Evolutionary conservation across 352 stramenopile species (phyloP), one percentile per base, ranked within the genome.

Genomic region (Phytophthora brassicae): DNA sequence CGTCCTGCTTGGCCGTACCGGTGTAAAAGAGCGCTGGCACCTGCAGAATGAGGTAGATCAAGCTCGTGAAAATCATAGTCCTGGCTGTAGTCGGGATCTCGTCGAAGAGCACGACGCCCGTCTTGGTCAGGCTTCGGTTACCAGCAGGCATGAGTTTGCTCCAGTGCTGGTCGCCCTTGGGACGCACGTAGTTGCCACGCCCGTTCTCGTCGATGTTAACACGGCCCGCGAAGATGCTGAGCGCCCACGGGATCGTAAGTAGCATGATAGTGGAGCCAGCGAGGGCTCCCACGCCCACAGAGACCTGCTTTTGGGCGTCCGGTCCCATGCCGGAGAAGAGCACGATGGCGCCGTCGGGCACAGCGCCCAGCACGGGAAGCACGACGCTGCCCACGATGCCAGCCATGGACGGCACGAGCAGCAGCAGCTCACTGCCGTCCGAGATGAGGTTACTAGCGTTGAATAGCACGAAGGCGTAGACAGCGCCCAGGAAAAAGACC

Each of bases 201-300:
- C 88, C 93, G 26, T 94, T 74, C 22, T 80, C 75, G 59, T 97
- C 87, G 44, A 99, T 88, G 81, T 98, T 94, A 23, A 99, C 97
- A 45, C 96, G 92, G 4, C 97, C 97, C 14, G 84, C 90, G 54
- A 92, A 95, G 22, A 99, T 70, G 53, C 88, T 95, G 20, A 99
- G 75, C 23, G 84, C 94, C 93, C 95, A 99, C 17, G 97, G 97
- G 39, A 99, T 96, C n/a, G 97, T 99, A 56, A 99, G 81, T 59
- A 99, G 81, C 95, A 99, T 99, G 70, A 99, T 99, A n/a, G 97
- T 99, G 33, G 91, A 98, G 50, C 97, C 97, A 1, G 97, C 97
- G 26, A 99, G 88, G 43, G 97, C 97, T 45, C 97, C 97, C n/a
- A 99, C 94, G 57, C 97, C 97, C 29, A 99, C 95, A 19, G 81